Conservation (phyloP, 148 eudicot species). For the Dysphania ambrosioides region DNA sequence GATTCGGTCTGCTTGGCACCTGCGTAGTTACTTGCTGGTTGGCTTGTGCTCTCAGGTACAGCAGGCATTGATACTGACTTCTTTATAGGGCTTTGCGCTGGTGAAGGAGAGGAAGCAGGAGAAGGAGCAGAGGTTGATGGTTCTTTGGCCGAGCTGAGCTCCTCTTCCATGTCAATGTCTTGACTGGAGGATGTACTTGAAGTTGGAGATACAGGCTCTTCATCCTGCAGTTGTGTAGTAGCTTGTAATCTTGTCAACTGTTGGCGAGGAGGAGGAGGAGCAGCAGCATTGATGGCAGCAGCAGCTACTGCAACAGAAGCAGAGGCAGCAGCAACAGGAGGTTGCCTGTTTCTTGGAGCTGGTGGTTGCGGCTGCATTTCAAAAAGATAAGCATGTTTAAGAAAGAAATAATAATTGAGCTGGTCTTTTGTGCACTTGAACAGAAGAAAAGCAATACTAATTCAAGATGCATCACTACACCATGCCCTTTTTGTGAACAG, state of each 20-base stretch:
- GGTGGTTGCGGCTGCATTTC: slow-evolving; percentile 51
- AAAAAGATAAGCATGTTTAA: slow-evolving; percentile 5
- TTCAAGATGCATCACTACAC: neutral
- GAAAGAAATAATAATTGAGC: no score
- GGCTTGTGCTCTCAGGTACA: slow-evolving; percentile 32
- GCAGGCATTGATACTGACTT: slow-evolving; percentile 32
- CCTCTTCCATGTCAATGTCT: slow-evolving; percentile 38
- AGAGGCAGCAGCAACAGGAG: slow-evolving; percentile 34
- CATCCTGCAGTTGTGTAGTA: slow-evolving; percentile 27
- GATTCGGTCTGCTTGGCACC: slow-evolving; percentile 43
- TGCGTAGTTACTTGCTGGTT: slow-evolving; percentile 27
- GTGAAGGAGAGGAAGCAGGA: no score
- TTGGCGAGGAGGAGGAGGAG: slow-evolving; percentile 34
- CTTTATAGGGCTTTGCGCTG: slow-evolving; percentile 31
- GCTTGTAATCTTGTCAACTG: slow-evolving; percentile 26
- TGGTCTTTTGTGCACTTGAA: neutral
- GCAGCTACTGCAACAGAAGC: no score
- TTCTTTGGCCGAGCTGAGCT: slow-evolving; percentile 29
- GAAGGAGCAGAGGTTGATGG: slow-evolving; percentile 36
- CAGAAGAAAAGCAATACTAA: neutral
- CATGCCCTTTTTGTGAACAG: slow-evolving; percentile 1
- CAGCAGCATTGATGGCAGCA: no score
- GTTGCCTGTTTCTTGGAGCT: slow-evolving; percentile 39
- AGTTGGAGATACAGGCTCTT: slow-evolving; percentile 57
- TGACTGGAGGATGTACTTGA: slow-evolving; percentile 49